These are phyloP conservation scores for Didymella glomerata DNA, from an alignment of 2,329 filamentous ascomycete species.

Conservation along the genomic window DNA sequence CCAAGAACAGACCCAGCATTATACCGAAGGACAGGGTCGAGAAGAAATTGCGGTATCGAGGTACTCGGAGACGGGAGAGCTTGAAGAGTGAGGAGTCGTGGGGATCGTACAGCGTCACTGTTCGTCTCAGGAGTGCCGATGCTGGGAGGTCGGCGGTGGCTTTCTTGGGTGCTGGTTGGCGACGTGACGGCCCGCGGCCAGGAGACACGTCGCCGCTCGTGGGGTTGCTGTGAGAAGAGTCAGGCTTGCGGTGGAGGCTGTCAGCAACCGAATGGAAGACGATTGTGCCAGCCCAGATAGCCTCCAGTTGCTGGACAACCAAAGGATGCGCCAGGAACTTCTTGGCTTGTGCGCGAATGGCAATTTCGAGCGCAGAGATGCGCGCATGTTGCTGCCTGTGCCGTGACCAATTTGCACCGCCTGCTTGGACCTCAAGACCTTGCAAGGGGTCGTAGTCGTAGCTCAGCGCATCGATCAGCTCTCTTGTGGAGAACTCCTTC, in stretches of 20 bases:
- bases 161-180: constrained; percentile 36
- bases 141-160: constrained; percentile 34
- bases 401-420: constrained; percentile 36
- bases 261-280: constrained; percentile 93
- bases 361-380: constrained; percentile 90
- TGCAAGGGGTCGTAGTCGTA: constrained; percentile 96
- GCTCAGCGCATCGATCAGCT: constrained; percentile 91
- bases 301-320: constrained; percentile 93
- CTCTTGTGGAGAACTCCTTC: constrained; percentile 86
- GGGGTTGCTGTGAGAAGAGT: constrained; percentile 41
- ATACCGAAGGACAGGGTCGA: constrained; percentile 88
- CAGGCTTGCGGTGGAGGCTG: constrained; percentile 74
- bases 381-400: constrained; percentile 67
- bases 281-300: constrained; percentile 95
- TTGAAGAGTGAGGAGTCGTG: constrained; percentile 91
- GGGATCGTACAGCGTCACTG: constrained; percentile 88
- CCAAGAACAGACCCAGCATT: constrained; percentile 83
- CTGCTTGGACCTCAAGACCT: constrained; percentile 67
- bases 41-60: constrained; percentile 88
- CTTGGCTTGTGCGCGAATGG: constrained; percentile 91
- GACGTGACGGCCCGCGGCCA: constrained; percentile 42
- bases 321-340: constrained; percentile 90
- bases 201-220: constrained; percentile 40
- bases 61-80: constrained; percentile 86
- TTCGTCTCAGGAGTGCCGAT: constrained; percentile 66